Evolutionary conservation across 23 red algal genomes (phyloP).

Genomic region (Gracilaria gracilis): DNA sequence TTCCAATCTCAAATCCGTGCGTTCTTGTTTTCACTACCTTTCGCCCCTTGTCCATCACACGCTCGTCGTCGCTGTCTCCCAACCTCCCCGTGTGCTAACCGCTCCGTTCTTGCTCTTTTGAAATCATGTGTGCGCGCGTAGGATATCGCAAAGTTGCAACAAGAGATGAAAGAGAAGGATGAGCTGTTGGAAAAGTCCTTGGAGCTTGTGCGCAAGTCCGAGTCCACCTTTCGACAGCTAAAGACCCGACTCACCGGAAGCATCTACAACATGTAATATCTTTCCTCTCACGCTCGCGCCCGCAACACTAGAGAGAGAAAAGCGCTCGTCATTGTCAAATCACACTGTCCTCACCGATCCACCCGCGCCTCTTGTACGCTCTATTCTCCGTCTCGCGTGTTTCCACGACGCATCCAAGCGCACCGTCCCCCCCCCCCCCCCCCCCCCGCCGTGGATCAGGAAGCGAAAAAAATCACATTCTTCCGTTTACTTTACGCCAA

Average conservation of each 20-base stretch:
- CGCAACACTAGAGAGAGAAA: no score
- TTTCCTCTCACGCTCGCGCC: neutral
- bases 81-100: neutral
- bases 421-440: neutral
- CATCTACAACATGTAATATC: conserved; percentile 55
- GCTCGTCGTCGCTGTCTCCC: no score
- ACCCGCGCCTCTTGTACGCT: neutral
- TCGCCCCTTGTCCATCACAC: no score
- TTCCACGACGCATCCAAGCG: conserved; percentile 16
- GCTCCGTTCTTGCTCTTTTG: neutral
- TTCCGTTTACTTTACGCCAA: neutral
- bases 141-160: conserved; percentile 63
- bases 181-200: conserved; percentile 59
- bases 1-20: conserved; percentile 54
- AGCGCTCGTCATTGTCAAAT: neutral
- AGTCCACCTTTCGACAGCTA: conserved; percentile 54
- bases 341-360: neutral
- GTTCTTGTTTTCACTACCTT: neutral
- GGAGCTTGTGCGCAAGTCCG: conserved; percentile 60
- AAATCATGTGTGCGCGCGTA: neutral
- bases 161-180: conserved; percentile 61
- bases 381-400: neutral
- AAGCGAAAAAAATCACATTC: neutral
- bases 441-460: neutral
- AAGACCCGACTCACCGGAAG: conserved; percentile 35